Evolutionary conservation across 1,284 basidiomycete species (phyloP).

Genomic region (Mrakiaceae sp.): DNA sequence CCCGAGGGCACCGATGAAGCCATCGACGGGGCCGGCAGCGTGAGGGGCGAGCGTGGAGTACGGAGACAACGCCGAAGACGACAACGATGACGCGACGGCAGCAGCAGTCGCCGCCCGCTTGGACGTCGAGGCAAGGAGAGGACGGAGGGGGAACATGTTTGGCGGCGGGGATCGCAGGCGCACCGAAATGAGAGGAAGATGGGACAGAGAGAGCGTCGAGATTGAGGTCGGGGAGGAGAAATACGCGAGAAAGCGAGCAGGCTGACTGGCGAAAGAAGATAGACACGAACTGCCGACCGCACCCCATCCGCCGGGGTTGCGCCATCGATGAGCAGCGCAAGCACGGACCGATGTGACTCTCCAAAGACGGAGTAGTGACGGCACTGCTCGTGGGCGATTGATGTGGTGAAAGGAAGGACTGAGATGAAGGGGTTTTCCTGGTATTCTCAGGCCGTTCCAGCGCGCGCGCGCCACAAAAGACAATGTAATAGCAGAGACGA

Average conservation of each 20-base stretch:
- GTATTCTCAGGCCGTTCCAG: too few relatives aligned
- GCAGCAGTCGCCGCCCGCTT: not conserved
- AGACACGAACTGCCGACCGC: not conserved
- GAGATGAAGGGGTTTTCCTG: too few relatives aligned
- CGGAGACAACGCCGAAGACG: not conserved
- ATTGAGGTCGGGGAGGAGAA: not conserved
- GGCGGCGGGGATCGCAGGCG: slow-evolving; percentile 39
- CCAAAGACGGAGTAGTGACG: too few relatives aligned
- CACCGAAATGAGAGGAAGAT: slow-evolving; percentile 39
- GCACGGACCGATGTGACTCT: too few relatives aligned
- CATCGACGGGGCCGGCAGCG: slow-evolving; percentile 7
- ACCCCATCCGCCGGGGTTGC: too few relatives aligned
- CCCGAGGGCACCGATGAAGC: slow-evolving; percentile 14
- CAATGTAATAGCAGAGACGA: too few relatives aligned
- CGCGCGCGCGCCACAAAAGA: too few relatives aligned
- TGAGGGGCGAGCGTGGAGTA: slow-evolving; percentile 14
- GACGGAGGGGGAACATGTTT: not conserved
- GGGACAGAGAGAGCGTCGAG: not conserved
- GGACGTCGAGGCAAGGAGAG: not conserved
- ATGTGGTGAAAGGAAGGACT: too few relatives aligned
- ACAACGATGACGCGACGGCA: not conserved
- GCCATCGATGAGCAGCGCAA: too few relatives aligned
- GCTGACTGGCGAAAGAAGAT: not conserved
- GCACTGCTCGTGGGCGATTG: too few relatives aligned
- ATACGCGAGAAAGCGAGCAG: not conserved